Percentiles rank a stretch among this genome's conserved stretches.
Evolutionary conservation across 768 basidiomycete genomes (phyloP).

Genomic region (Podaxis sp.): DNA sequence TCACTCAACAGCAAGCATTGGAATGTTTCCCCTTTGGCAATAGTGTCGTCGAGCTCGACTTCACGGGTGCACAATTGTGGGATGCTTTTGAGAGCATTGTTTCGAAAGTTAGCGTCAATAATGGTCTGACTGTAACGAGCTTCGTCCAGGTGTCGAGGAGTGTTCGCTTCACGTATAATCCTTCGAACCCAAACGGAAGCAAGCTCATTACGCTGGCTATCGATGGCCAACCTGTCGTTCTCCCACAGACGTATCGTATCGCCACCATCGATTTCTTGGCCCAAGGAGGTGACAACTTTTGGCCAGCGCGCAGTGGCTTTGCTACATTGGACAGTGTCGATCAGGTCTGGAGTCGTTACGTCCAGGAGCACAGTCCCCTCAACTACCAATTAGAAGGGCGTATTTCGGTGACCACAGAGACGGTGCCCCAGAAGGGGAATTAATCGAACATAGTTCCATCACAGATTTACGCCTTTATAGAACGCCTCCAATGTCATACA

Average conservation of each 20-base stretch:
- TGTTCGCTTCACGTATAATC: slow-evolving; percentile 34
- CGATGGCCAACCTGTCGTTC: slow-evolving; percentile 26
- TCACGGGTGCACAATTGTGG: slow-evolving; percentile 43
- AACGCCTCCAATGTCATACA: slow-evolving; percentile 1
- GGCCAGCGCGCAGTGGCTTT: slow-evolving; percentile 26
- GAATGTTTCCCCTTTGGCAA: slow-evolving; percentile 46
- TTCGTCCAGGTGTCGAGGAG: slow-evolving; percentile 42
- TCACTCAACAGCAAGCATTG: slow-evolving; percentile 39
- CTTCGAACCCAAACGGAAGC: slow-evolving; percentile 25
- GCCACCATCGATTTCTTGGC: slow-evolving; percentile 36
- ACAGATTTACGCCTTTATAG: not conserved
- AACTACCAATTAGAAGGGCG: slow-evolving; percentile 25
- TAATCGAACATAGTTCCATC: not conserved
- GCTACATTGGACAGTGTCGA: slow-evolving; percentile 33
- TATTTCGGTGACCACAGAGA: slow-evolving; percentile 24
- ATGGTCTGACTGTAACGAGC: slow-evolving; percentile 33
- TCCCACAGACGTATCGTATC: slow-evolving; percentile 28
- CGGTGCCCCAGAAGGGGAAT: slow-evolving; percentile 21
- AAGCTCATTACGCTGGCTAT: slow-evolving; percentile 31
- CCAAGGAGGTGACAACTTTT: slow-evolving; percentile 36
- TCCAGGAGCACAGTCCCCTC: slow-evolving; percentile 25
- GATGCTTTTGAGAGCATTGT: slow-evolving; percentile 42
- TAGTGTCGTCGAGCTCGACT: slow-evolving; percentile 36
- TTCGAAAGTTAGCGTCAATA: slow-evolving; percentile 28
- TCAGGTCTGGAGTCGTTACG: slow-evolving; percentile 31